Conservation (phyloP, 2,329 filamentous ascomycete genomes). For the Phialocephala subalpina region DNA sequence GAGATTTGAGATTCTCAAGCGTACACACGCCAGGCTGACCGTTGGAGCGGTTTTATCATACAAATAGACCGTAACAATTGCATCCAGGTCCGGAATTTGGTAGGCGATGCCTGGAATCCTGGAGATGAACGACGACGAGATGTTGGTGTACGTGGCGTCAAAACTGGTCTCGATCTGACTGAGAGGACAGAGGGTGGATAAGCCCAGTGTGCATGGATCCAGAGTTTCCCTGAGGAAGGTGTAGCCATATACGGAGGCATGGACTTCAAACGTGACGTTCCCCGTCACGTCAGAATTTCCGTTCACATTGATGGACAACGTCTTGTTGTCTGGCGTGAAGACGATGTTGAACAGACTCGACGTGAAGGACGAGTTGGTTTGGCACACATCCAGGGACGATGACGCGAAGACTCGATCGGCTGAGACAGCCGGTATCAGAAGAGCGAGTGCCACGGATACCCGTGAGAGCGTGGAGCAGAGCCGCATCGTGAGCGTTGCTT, state of each 20-base stretch:
- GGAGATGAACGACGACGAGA: slow-evolving; percentile 67
- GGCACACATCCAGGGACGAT: slow-evolving; percentile 84
- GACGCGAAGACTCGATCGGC: slow-evolving; percentile 63
- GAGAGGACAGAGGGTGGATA: slow-evolving; percentile 90
- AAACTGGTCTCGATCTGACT: slow-evolving; percentile 74
- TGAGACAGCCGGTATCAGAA: slow-evolving; percentile 15
- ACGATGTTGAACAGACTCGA: slow-evolving; percentile 88
- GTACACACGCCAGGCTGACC: slow-evolving; percentile 80
- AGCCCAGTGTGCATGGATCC: slow-evolving; percentile 75
- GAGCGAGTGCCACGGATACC: slow-evolving; percentile 4
- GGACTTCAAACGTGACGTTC: slow-evolving; percentile 79
- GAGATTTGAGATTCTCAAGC: slow-evolving; percentile 87
- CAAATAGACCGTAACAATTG: slow-evolving; percentile 82
- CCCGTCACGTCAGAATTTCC: slow-evolving; percentile 86
- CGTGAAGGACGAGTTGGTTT: slow-evolving; percentile 84
- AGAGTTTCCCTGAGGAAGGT: slow-evolving; percentile 71
- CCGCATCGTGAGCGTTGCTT: slow-evolving; percentile 21
- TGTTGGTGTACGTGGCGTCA: slow-evolving; percentile 18
- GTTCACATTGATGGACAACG: slow-evolving; percentile 76
- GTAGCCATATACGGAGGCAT: slow-evolving; percentile 85
- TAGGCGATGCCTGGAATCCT: slow-evolving; percentile 86
- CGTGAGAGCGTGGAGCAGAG: slow-evolving; percentile 11
- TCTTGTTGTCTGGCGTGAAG: slow-evolving; percentile 78
- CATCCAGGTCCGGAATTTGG: slow-evolving; percentile 89
- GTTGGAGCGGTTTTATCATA: slow-evolving; percentile 67